Percentiles rank a stretch among this genome's conserved stretches.
These are phyloP conservation scores for Zea luxurians DNA, from an alignment of 176 grass and related monocot genomes.

Conservation along the genomic window DNA sequence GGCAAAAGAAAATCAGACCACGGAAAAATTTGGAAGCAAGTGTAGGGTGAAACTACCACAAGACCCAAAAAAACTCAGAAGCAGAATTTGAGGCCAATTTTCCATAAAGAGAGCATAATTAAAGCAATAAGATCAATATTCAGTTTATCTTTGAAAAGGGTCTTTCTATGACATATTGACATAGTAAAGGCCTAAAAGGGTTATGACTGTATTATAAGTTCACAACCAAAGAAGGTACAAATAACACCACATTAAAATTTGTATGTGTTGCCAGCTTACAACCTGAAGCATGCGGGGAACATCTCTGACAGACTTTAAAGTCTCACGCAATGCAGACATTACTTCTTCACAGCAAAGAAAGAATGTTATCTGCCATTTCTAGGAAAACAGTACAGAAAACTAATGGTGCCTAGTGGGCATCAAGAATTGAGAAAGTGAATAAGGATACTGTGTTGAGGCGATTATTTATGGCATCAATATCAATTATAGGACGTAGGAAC, in stretches of 20 bases:
- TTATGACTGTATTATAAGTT: constrained; percentile 22
- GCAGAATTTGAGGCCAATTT: constrained; percentile 9
- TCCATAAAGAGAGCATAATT: background rate
- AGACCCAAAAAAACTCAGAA: background rate
- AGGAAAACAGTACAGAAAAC: constrained; percentile 46
- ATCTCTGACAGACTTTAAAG: constrained; percentile 95
- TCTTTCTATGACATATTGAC: constrained; percentile 1
- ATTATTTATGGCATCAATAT: constrained; percentile 82
- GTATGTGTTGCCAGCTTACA: constrained; percentile 16
- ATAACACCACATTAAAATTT: constrained; percentile 20
- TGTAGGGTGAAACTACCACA: constrained; percentile 16
- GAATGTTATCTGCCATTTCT: constrained; percentile 81
- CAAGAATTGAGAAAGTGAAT: constrained; percentile 7
- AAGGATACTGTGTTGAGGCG: constrained; percentile 93
- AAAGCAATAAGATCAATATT: constrained; percentile 6
- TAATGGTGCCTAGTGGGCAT: constrained; percentile 25
- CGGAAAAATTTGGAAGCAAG: background rate
- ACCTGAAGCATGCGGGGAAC: constrained; percentile 94
- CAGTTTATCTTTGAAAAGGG: constrained; percentile 21
- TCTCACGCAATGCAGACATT: constrained; percentile 75
- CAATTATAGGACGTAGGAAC: constrained; percentile 91
- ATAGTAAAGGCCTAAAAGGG: constrained; percentile 2
- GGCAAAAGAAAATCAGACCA: constrained; percentile 11
- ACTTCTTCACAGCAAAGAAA: constrained; percentile 96
- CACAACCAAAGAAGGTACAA: background rate